Conservation (phyloP, 2,329 filamentous ascomycete species). For the Orbilia javanica region DNA sequence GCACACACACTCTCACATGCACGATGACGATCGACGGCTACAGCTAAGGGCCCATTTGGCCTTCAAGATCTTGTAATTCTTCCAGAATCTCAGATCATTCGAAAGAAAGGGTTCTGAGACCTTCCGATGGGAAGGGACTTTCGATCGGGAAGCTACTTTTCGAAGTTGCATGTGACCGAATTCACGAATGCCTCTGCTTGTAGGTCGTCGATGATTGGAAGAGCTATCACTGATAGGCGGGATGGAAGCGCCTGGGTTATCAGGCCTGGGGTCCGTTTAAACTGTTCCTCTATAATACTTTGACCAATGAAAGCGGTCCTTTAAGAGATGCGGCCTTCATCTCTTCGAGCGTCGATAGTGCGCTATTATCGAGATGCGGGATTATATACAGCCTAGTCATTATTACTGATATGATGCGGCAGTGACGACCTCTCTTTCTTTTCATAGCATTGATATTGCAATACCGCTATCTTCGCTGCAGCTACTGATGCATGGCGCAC, state of each 20-base stretch:
- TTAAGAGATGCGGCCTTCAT: neutral
- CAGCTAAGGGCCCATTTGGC: constrained; percentile 14
- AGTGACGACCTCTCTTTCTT: neutral
- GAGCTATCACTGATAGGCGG: neutral
- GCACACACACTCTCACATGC: constrained; percentile 17
- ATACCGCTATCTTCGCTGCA: neutral
- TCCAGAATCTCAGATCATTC: constrained; percentile 27
- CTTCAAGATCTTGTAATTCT: constrained; percentile 36
- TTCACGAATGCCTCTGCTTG: neutral
- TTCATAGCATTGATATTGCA: neutral
- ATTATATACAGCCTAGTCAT: neutral
- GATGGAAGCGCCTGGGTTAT: neutral
- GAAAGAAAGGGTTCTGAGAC: neutral
- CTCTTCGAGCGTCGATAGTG: neutral
- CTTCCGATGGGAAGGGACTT: constrained; percentile 13
- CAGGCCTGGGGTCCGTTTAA: neutral
- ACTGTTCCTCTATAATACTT: neutral
- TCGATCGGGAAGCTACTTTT: neutral
- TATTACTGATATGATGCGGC: constrained; percentile 21
- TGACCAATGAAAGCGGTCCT: neutral
- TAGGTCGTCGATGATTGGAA: neutral
- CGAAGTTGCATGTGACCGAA: neutral
- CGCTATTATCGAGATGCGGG: constrained; percentile 4
- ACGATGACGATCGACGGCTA: constrained; percentile 19
- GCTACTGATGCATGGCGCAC: constrained; percentile 14